Evolutionary conservation across 192 early-diverging fungal genomes (phyloP).

Genomic region (Podochytrium sp.): DNA sequence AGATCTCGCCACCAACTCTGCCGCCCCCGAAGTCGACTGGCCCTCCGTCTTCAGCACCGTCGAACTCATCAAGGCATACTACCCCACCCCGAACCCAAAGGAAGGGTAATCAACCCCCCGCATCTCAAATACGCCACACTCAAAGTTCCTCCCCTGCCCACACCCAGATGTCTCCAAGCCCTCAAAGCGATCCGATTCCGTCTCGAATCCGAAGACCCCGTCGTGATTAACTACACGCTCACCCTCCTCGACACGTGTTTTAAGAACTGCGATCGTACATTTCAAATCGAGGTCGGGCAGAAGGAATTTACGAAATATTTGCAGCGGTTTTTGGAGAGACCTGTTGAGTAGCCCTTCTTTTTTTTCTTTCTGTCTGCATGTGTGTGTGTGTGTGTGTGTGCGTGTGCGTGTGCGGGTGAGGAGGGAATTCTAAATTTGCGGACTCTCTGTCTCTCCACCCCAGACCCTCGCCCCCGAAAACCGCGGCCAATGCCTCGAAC

Average conservation of each 20-base stretch:
- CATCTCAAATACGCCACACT: background rate
- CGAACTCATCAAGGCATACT: conserved; percentile 25
- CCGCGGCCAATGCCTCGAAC: conserved; percentile 23
- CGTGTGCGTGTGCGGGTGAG: too few relatives aligned
- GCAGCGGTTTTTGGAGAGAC: conserved; percentile 19
- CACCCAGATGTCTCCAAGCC: conserved; percentile 7
- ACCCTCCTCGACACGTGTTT: conserved; percentile 23
- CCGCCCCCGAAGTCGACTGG: conserved; percentile 23
- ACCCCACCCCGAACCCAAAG: conserved; percentile 5
- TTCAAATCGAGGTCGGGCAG: conserved; percentile 4
- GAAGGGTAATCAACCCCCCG: conserved; percentile 21
- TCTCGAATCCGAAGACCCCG: background rate
- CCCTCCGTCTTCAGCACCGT: conserved; percentile 12
- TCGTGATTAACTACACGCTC: conserved; percentile 30
- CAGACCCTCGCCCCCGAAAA: conserved; percentile 32
- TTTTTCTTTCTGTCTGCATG: too few relatives aligned
- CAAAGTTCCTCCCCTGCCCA: too few relatives aligned
- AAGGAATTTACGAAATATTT: conserved; percentile 12
- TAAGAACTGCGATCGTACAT: conserved; percentile 30
- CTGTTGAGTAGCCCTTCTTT: background rate
- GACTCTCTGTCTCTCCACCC: background rate
- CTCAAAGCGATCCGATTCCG: conserved; percentile 21
- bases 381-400: too few relatives aligned
- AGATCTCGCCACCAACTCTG: conserved; percentile 20
- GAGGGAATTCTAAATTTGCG: too few relatives aligned